phyloP scores from a whole-genome alignment of 129 eudicot genomes.

The Arctium lappa region DNA sequence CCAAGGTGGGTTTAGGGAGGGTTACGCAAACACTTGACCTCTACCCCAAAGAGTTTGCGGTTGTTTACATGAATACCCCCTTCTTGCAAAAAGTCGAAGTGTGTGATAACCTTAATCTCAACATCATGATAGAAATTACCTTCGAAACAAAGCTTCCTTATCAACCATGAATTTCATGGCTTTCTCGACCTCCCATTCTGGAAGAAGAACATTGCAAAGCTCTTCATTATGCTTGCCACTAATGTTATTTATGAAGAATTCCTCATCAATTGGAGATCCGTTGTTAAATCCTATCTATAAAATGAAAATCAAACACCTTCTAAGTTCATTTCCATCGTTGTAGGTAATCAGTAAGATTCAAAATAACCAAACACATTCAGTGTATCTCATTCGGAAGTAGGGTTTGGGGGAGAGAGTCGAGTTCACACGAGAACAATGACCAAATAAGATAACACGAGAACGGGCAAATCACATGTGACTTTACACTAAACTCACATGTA shows the following conservation, averaged over 20 bases:
- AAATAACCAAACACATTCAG: background rate
- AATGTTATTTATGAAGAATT: constrained; percentile 61
- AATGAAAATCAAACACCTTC: background rate
- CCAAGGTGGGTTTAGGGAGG: background rate
- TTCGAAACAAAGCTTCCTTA: constrained; percentile 80
- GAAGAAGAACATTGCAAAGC: constrained; percentile 66
- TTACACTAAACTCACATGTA: too few relatives aligned
- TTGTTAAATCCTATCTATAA: constrained; percentile 75
- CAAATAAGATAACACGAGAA: background rate
- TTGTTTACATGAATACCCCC: background rate
- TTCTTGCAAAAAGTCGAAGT: background rate
- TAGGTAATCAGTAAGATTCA: background rate
- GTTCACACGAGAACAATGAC: background rate
- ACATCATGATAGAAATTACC: constrained; percentile 36
- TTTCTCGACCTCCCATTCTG: constrained; percentile 70
- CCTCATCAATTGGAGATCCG: constrained; percentile 85
- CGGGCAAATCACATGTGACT: background rate
- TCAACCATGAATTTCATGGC: constrained; percentile 81
- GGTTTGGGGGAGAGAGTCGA: background rate
- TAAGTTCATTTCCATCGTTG: background rate
- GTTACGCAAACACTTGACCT: background rate
- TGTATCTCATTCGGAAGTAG: background rate
- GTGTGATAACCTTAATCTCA: background rate
- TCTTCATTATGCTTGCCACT: constrained; percentile 91
- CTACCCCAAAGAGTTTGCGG: too few relatives aligned